Evolutionary conservation across 371 early-diverging fungal genomes (phyloP).

Genomic region (Syncephalastrum sp.): DNA sequence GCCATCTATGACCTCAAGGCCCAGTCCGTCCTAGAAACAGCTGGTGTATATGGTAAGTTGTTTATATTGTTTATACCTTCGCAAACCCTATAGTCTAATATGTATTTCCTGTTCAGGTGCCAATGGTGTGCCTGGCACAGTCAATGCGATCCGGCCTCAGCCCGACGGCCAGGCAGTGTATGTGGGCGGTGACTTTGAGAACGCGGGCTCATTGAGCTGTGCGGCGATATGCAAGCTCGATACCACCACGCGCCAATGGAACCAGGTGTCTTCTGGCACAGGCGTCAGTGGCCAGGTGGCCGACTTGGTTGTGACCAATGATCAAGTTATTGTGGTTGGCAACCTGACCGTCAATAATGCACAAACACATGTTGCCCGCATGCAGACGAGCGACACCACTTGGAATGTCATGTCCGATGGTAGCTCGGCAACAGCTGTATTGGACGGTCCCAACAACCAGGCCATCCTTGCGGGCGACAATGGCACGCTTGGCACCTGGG

Average conservation of each 20-base stretch:
- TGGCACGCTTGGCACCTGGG: slow-evolving; percentile 18
- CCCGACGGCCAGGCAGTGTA: slow-evolving; percentile 37
- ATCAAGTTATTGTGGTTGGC: slow-evolving; percentile 18
- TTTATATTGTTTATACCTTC: not conserved
- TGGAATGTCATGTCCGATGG: slow-evolving; percentile 37
- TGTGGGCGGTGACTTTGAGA: slow-evolving; percentile 56
- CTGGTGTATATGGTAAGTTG: slow-evolving; percentile 23
- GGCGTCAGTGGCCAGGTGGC: slow-evolving; percentile 12
- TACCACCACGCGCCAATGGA: slow-evolving; percentile 33
- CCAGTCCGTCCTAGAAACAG: slow-evolving; percentile 13
- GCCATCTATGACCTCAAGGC: slow-evolving; percentile 27
- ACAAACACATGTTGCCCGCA: slow-evolving; percentile 30
- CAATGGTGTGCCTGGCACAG: slow-evolving; percentile 24
- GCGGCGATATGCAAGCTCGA: slow-evolving; percentile 40
- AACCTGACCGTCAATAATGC: slow-evolving; percentile 24
- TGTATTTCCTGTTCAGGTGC: slow-evolving; percentile 3
- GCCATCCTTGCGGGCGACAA: slow-evolving; percentile 31
- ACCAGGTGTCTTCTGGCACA: slow-evolving; percentile 16
- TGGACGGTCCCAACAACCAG: slow-evolving; percentile 20
- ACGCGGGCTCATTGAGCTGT: slow-evolving; percentile 35
- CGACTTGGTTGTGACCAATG: slow-evolving; percentile 11
- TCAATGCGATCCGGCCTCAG: slow-evolving; percentile 40
- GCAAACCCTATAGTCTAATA: not conserved
- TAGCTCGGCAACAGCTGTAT: slow-evolving; percentile 13
- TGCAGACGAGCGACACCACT: slow-evolving; percentile 11